A percentile compares a stretch with the other conserved stretches of the same genome.
These are phyloP conservation scores for Hypoxylon cercidicola DNA, from an alignment of 495 filamentous ascomycete species.

Conservation along the genomic window DNA sequence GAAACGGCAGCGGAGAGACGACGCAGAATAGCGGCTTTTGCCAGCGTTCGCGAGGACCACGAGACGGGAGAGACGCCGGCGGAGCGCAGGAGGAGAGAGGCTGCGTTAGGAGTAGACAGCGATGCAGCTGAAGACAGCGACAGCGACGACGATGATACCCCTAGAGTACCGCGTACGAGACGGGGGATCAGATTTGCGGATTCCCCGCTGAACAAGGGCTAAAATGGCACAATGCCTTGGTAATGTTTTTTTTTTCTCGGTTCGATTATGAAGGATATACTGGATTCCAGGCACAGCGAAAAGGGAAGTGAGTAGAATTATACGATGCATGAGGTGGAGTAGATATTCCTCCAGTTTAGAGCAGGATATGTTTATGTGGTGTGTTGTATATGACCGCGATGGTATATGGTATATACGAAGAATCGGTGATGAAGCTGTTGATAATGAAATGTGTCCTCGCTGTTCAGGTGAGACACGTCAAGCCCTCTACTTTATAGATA, in stretches of 20 bases:
- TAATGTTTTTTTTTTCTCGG: slow-evolving; percentile 10
- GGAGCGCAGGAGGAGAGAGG: slow-evolving; percentile 82
- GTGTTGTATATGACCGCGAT: slow-evolving; percentile 1
- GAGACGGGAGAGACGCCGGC: slow-evolving; percentile 80
- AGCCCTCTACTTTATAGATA: not conserved
- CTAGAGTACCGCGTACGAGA: slow-evolving; percentile 54
- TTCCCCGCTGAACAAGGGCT: slow-evolving; percentile 43
- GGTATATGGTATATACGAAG: slow-evolving; percentile 20
- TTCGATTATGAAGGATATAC: slow-evolving; percentile 16
- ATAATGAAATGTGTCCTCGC: not conserved
- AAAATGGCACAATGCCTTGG: slow-evolving; percentile 4
- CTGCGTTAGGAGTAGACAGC: slow-evolving; percentile 75
- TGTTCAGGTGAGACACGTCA: not conserved
- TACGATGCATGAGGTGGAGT: slow-evolving; percentile 23
- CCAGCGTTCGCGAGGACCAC: slow-evolving; percentile 49
- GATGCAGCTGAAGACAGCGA: slow-evolving; percentile 63
- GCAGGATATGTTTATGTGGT: slow-evolving; percentile 5
- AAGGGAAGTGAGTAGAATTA: slow-evolving; percentile 7
- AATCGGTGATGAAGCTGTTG: not conserved
- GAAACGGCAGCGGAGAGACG: slow-evolving; percentile 57
- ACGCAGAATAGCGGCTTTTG: slow-evolving; percentile 52
- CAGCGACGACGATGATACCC: slow-evolving; percentile 70
- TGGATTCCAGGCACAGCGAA: slow-evolving; percentile 11
- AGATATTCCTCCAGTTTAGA: slow-evolving; percentile 21
- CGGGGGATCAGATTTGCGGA: slow-evolving; percentile 61